Percentiles rank a stretch among this genome's conserved stretches.
These are phyloP conservation scores for Lactarius sanguifluus DNA, from an alignment of 768 basidiomycete genomes.

Conservation along the genomic window DNA sequence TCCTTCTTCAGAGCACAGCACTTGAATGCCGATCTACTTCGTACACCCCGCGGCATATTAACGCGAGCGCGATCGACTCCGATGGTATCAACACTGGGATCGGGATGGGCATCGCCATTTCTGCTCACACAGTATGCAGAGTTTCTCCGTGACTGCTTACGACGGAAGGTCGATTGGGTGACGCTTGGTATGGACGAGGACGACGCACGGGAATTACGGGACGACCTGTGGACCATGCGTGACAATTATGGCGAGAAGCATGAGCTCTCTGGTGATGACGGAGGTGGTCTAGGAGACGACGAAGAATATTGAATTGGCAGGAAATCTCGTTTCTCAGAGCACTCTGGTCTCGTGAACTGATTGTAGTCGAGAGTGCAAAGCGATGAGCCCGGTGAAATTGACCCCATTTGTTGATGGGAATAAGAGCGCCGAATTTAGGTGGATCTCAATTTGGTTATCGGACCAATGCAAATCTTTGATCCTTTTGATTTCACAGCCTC, in stretches of 20 bases:
- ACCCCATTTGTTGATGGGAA: neutral
- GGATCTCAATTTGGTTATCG: neutral
- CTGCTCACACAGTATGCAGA: constrained; percentile 54
- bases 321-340: neutral
- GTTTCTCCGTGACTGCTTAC: constrained; percentile 46
- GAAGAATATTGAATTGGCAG: constrained; percentile 16
- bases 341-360: neutral
- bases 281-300: constrained; percentile 18
- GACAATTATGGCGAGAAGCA: constrained; percentile 24
- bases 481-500: neutral
- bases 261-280: neutral
- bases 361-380: neutral
- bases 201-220: constrained; percentile 24
- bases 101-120: constrained; percentile 39
- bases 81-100: constrained; percentile 40
- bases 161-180: constrained; percentile 23
- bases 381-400: neutral
- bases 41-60: constrained; percentile 20
- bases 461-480: neutral
- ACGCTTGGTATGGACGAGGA: constrained; percentile 22
- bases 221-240: constrained; percentile 25
- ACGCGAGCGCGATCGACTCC: constrained; percentile 16
- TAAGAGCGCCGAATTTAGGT: neutral
- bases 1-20: constrained; percentile 38
- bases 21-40: constrained; percentile 19